Conservation (phyloP, 2,329 filamentous ascomycete species). For the Endothia cerciana region DNA sequence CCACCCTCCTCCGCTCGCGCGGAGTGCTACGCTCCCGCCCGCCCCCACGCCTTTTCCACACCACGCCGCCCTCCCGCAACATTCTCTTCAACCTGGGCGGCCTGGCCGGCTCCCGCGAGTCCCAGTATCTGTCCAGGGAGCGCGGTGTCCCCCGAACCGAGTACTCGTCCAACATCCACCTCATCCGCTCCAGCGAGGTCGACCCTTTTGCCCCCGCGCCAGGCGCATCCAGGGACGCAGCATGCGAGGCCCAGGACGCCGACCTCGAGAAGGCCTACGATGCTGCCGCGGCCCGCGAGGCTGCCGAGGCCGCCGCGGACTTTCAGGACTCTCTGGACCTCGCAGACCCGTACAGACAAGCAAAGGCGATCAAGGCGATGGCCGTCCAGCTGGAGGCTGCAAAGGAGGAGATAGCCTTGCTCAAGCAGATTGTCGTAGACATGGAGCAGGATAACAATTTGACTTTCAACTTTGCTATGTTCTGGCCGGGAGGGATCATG, state of each 20-base stretch:
- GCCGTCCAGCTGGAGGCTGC: neutral
- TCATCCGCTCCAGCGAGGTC: constrained; percentile 28
- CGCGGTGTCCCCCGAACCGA: constrained; percentile 26
- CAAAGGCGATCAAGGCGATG: neutral
- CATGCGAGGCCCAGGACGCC: neutral
- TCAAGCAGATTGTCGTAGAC: neutral
- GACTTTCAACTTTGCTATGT: neutral
- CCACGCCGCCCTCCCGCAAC: neutral
- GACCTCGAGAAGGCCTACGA: neutral
- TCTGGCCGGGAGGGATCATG: neutral
- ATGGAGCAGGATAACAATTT: neutral
- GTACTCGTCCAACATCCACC: constrained; percentile 22
- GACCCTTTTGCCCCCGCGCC: constrained; percentile 24
- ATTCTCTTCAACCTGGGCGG: constrained; percentile 24
- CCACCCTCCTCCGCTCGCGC: neutral
- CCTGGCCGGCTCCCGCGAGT: constrained; percentile 23
- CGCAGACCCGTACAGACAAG: neutral
- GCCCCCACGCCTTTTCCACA: neutral
- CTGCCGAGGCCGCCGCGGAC: neutral
- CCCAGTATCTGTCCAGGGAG: constrained; percentile 25
- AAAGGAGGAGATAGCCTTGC: neutral
- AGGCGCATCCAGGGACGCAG: constrained; percentile 13
- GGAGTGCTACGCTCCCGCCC: neutral
- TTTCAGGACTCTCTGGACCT: neutral
- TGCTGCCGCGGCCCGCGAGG: neutral